Conservation (phyloP, 2,329 filamentous ascomycete species). For the Annulohypoxylon truncatum region DNA sequence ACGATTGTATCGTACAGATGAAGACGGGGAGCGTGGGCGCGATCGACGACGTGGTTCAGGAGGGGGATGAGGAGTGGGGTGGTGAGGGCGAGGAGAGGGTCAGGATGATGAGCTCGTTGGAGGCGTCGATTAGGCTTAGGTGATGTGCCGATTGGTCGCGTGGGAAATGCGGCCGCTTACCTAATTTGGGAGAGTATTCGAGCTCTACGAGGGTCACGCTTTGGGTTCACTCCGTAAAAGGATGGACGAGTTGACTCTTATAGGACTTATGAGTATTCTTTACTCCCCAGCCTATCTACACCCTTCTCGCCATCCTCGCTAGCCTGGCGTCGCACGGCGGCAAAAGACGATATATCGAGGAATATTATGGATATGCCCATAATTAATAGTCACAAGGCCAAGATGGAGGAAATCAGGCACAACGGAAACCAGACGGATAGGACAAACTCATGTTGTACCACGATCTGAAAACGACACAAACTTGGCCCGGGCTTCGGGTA, state of each 20-base stretch:
- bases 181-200: background rate
- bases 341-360: background rate
- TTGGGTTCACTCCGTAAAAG: background rate
- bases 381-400: background rate
- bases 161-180: no score
- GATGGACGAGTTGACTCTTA: background rate
- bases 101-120: constrained; percentile 63
- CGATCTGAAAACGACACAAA: no score
- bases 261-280: background rate
- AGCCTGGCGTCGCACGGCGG: background rate
- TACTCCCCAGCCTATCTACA: background rate
- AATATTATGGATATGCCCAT: background rate
- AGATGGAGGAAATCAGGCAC: background rate
- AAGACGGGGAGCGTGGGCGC: constrained; percentile 72
- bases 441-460: no score
- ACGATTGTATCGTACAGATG: constrained; percentile 68
- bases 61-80: constrained; percentile 50
- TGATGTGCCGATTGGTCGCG: constrained; percentile 44
- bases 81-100: constrained; percentile 51
- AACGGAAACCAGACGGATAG: no score
- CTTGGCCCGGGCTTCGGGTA: no score
- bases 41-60: constrained; percentile 72
- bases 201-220: background rate
- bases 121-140: constrained; percentile 60
- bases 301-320: background rate